These are phyloP conservation scores for Solanum medicagineum DNA, from an alignment of 257 asterid genomes.

Conservation along the genomic window DNA sequence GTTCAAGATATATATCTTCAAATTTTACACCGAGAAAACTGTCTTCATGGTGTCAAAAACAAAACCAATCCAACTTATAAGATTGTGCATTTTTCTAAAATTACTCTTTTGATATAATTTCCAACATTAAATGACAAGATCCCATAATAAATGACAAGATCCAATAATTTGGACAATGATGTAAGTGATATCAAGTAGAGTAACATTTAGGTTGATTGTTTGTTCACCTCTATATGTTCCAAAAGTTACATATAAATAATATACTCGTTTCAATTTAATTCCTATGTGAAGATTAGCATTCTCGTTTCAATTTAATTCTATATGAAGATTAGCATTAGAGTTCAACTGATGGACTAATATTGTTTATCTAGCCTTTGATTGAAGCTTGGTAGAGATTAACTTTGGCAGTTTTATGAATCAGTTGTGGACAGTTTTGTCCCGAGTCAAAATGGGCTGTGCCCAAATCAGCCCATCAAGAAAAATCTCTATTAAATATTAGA, in stretches of 20 bases:
- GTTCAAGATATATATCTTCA: not conserved
- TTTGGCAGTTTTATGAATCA: not conserved
- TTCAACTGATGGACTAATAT: not conserved
- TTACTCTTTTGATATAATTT: not conserved
- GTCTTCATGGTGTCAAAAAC: not conserved
- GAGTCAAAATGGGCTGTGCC: not conserved
- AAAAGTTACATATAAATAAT: too few species aligned
- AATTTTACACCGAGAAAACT: not conserved
- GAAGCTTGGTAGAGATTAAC: not conserved
- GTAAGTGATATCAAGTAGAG: not conserved
- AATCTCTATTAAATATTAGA: too few species aligned
- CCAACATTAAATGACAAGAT: not conserved
- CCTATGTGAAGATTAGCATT: not conserved
- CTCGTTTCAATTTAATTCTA: too few species aligned
- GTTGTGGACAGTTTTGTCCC: not conserved
- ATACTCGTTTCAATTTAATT: too few species aligned
- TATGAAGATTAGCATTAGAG: not conserved
- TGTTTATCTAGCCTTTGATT: not conserved
- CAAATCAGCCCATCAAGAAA: not conserved
- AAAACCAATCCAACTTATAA: not conserved
- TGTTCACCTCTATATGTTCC: not conserved
- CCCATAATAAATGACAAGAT: not conserved
- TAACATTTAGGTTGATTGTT: not conserved
- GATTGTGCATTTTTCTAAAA: not conserved
- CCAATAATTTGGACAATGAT: not conserved